Evolutionary conservation across 441 rosid genomes (phyloP), one percentile per base, ranked within the genome.

Genomic region (Erysimum pusillum): DNA sequence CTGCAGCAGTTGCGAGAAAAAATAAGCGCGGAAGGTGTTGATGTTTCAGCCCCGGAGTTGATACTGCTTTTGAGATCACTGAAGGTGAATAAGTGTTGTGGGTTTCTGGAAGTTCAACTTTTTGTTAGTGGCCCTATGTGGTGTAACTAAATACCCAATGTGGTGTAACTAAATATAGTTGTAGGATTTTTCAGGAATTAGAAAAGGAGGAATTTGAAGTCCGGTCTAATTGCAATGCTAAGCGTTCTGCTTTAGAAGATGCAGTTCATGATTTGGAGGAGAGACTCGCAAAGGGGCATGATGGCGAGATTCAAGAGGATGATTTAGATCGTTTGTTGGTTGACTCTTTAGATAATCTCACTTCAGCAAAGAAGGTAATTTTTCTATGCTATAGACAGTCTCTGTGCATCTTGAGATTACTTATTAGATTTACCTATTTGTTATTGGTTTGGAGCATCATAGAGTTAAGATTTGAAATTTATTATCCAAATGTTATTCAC

Each of bases 301-400:
- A 82, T 67, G 63, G 57, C 49, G 69, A 81, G 74, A 63, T 48
- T 73, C 71, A 84, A 4, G 76, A 64, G 41, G 82, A 81, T 62
- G 86, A 73, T 74, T 79, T 90, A 8, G 81, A 82, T 65, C 69
- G 42, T 59, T 79, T 81, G 38, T 63, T 89, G 73, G 79, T 74
- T 15, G 76, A 78, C 34, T 82, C 88, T 18, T n/a, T 79, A 73
- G 79, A 86, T 78, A 78, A 73, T 63, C 82, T 90, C 62, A 81
- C 90, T 73, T 72, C 75, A 39, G 84, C 83, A 7, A 92, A 90
- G 84, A 92, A 80, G 94, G 97, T 89, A 15, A 32, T 64, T 35
- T 38, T 17, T 57, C 44, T 53, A 22, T 39, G 66, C 38, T 65
- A 10, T 28, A 71, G 61, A 39, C 7, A 17, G 8, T 6, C 57